Evolutionary conservation across 805 yeast genomes (phyloP), one percentile per base, ranked within the genome.

Genomic region (Cyberlindnera galapagoensis): DNA sequence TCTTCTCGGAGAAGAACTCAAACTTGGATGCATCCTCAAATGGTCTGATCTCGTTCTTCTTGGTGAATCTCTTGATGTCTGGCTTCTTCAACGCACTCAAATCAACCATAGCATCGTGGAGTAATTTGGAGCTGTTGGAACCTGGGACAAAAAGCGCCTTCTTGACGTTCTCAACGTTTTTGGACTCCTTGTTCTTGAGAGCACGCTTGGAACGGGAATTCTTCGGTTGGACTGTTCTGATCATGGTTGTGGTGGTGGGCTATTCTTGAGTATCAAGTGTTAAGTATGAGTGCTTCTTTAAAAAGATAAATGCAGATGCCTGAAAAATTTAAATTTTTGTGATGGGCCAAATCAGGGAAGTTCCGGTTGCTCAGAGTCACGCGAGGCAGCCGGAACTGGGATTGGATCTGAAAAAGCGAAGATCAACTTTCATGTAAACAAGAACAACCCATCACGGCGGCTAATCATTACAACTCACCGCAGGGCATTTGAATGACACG

Each of bases 191-290:
- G 51, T 82, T 81, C 42, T 87, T 95, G 43, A 88, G 56, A 6
- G 95, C 97, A 60, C 98, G 77, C 65, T 92, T 92, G 35, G 96
- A 75, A 54, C 97, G 86, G 34, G 95, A 95, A 54, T 80, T 92
- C 64, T 87, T 88, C 22, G 98, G 97, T 47, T 86, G 80, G 27
- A 57, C 54, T 24, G 61, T 55, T 47, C 59, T 57, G 35, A 59
- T 53, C 63, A 59, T 59, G 12, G 31, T 40, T 11, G 24, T 21
- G 24, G 24, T 21, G 13, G 9, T 21, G 23, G 15, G 17, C 22
- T 24, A 22, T 24, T 17, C 7, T 24, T 8, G n/a, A n/a, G n/a
- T n/a, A n/a, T n/a, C n/a, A n/a, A n/a, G n/a, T n/a, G n/a, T n/a
- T n/a, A n/a, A n/a, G n/a, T 9, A 29, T 10, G 19, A 13, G 18